Conservation (phyloP, 495 filamentous ascomycete genomes). For the Cercophora sp. region DNA sequence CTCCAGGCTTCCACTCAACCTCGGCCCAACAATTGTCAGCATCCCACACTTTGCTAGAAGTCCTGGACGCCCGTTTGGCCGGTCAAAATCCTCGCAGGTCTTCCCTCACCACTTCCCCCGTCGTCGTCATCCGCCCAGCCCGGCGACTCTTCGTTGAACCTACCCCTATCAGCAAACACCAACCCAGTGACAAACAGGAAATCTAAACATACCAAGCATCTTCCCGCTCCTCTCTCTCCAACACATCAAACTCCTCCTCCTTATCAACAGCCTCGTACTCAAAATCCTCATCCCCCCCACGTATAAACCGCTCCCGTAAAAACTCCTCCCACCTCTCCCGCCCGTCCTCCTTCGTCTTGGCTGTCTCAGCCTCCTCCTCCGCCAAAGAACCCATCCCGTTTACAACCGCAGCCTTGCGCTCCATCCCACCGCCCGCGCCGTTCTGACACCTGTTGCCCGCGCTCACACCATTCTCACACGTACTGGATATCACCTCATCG, state of each 20-base stretch:
- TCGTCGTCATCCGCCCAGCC: conserved; percentile 57
- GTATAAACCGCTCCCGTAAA: conserved; percentile 65
- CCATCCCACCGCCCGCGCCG: too few species aligned
- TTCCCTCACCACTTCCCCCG: conserved; percentile 38
- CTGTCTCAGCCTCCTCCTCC: conserved; percentile 55
- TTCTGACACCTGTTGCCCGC: too few species aligned
- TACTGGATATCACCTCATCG: too few species aligned
- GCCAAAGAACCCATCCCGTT: conserved; percentile 24
- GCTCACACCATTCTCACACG: too few species aligned
- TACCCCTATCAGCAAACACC: not conserved
- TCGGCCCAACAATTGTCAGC: too few species aligned
- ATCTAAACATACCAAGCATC: conserved; percentile 50
- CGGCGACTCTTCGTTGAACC: conserved; percentile 70
- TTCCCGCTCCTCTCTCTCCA: conserved; percentile 53
- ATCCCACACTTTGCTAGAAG: too few species aligned
- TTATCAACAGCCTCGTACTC: conserved; percentile 66
- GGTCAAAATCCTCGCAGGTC: conserved; percentile 33
- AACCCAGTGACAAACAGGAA: not conserved
- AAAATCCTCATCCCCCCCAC: conserved; percentile 70
- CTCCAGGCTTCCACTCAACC: too few species aligned
- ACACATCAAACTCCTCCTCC: conserved; percentile 66
- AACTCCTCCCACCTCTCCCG: conserved; percentile 61
- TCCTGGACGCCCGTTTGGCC: conserved; percentile 83
- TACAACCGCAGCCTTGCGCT: too few species aligned
- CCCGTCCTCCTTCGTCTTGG: conserved; percentile 61